Conservation (phyloP, 805 yeast species). For the Lipomyces spencermartinsiae region DNA sequence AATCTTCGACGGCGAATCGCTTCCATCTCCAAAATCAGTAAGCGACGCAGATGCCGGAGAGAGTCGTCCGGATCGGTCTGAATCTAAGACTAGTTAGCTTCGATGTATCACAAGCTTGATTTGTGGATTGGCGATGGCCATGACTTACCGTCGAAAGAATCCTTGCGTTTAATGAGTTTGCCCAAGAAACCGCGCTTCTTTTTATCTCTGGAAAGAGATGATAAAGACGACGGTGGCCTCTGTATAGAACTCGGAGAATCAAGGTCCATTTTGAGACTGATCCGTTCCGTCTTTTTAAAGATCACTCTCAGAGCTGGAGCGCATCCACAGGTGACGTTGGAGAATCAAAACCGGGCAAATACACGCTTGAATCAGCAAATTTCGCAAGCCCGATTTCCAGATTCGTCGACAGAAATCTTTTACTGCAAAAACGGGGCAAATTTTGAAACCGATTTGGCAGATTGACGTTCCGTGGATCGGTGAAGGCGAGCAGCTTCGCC, state of each 20-base stretch:
- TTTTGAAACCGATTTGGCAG: too few species aligned
- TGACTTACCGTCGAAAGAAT: slow-evolving; percentile 14
- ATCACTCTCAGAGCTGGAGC: not conserved
- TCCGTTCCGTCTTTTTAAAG: not conserved
- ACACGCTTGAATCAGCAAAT: too few species aligned
- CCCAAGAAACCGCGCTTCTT: slow-evolving; percentile 25
- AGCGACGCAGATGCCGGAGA: not conserved
- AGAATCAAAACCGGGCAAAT: not conserved
- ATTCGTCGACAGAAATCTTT: not conserved
- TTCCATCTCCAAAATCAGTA: not conserved
- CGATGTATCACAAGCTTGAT: not conserved
- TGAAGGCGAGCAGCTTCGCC: too few species aligned
- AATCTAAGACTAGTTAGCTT: not conserved
- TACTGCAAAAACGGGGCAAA: too few species aligned
- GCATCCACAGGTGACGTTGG: not conserved
- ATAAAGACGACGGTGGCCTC: slow-evolving; percentile 19
- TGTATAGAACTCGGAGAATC: not conserved
- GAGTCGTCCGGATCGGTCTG: not conserved
- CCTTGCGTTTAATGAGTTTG: slow-evolving; percentile 23
- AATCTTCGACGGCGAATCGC: slow-evolving; percentile 7
- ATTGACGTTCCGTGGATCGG: too few species aligned
- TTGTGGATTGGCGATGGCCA: not conserved
- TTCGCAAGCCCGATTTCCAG: too few species aligned
- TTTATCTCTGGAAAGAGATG: slow-evolving; percentile 20
- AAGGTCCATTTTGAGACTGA: slow-evolving; percentile 2